Evolutionary conservation across 2,329 filamentous ascomycete species (phyloP), one percentile per base, ranked within the genome.

Genomic region (Aspergillus ustus): DNA sequence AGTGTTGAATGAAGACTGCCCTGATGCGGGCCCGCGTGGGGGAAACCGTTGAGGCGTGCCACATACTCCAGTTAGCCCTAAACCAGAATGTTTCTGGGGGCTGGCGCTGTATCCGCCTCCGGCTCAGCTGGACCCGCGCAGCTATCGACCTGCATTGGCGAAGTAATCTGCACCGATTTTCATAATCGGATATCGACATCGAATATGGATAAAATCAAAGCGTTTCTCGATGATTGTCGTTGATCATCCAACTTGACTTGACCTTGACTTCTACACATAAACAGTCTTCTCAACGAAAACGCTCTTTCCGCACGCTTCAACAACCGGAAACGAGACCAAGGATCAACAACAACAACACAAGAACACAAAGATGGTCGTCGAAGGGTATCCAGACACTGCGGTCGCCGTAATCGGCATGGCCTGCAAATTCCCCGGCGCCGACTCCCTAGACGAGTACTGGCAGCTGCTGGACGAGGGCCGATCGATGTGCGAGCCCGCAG

Each of bases 341-440:
- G 31, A 37, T 37, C 2, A 3, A 37, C 7, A n/a, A n/a, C n/a
- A n/a, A n/a, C n/a, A n/a, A n/a, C n/a, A n/a, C n/a, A n/a, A n/a
- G n/a, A n/a, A n/a, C n/a, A n/a, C 34, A 15, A 11, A 13, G 9
- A 40, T 15, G 5, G 15, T 40, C 11, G 11, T 40, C 34, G 34
- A 17, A 9, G 34, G 34, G 5, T 40, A 40, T 11, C 34, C 34
- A 40, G 34, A 40, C 11, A 13, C 1, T 4, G 34, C 34, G 9
- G 11, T 80, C 45, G 78, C 77, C 2, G 67, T 81, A 1, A 63
- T 81, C 4, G 77, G 78, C 6, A 76, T 80, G 75, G 68, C 77
- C 0, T 61, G 66, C 50, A 71, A 75, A 31, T 65, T 72, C 0
- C 69, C 78, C 0, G 75, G 75, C 0, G 77, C 76, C 3, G 71